Conservation (phyloP, 148 eudicot genomes). For the Heliamphora exappendiculata region DNA sequence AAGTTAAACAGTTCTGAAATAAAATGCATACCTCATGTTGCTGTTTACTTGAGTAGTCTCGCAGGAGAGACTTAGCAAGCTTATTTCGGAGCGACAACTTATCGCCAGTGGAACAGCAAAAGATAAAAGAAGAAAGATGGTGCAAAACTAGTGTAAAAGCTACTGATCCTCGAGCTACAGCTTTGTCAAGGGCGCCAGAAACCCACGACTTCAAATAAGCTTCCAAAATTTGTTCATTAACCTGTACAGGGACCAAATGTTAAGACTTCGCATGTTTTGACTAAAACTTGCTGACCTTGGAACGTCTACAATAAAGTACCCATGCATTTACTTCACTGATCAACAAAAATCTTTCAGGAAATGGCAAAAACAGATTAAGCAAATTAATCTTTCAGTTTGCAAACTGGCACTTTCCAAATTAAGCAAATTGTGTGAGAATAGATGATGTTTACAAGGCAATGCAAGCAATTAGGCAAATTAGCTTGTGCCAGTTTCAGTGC, state of each 20-base stretch:
- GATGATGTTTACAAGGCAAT: not conserved
- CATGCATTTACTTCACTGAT: not conserved
- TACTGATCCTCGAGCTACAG: slow-evolving; percentile 47
- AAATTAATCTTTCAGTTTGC: too few relatives aligned
- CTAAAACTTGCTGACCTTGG: not conserved
- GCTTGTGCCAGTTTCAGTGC: not conserved
- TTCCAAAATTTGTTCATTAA: slow-evolving; percentile 59
- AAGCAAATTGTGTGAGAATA: not conserved
- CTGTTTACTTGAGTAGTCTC: slow-evolving; percentile 61
- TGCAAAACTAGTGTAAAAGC: slow-evolving; percentile 63
- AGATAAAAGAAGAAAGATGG: slow-evolving; percentile 72
- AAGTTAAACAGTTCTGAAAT: slow-evolving; percentile 3
- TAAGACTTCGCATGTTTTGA: not conserved
- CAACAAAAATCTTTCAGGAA: not conserved
- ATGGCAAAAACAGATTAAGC: not conserved
- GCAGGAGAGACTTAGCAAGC: slow-evolving; percentile 59
- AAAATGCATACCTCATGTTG: slow-evolving; percentile 60
- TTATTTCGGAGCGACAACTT: slow-evolving; percentile 49
- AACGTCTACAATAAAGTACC: not conserved
- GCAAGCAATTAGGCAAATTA: not conserved
- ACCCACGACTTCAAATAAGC: slow-evolving; percentile 87
- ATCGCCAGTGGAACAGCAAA: slow-evolving; percentile 27
- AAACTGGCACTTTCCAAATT: not conserved
- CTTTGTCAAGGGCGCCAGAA: slow-evolving; percentile 77
- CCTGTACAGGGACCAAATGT: slow-evolving; percentile 35